Percentiles rank a stretch among this genome's conserved stretches.
Conservation (phyloP, 805 yeast genomes). For the Metschnikowia kofuensis region DNA sequence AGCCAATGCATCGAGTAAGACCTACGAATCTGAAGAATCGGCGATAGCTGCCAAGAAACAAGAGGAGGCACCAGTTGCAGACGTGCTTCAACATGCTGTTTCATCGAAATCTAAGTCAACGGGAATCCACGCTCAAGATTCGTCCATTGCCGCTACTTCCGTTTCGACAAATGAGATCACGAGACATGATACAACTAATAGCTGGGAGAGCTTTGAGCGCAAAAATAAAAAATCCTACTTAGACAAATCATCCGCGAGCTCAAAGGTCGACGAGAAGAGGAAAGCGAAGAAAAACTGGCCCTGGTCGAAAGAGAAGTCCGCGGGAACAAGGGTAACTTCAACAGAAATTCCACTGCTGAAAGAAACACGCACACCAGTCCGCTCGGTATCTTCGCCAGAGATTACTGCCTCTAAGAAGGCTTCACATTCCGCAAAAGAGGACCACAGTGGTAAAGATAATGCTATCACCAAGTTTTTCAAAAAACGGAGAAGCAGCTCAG, state of each 20-base stretch:
- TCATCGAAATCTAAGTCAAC: too few species aligned
- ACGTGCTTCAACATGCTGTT: too few species aligned
- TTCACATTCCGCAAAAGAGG: conserved; percentile 4
- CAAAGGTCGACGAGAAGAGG: conserved; percentile 14
- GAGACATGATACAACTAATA: not conserved
- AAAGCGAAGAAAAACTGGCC: conserved; percentile 40
- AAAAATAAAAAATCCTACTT: not conserved
- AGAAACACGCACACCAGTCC: conserved; percentile 15
- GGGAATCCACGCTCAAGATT: too few species aligned
- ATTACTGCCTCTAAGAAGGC: conserved; percentile 12
- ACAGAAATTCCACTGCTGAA: not conserved
- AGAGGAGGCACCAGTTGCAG: too few species aligned
- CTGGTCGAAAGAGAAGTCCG: conserved; percentile 31
- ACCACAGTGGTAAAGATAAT: conserved; percentile 33
- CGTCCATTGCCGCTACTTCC: not conserved
- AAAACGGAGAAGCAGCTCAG: conserved; percentile 25
- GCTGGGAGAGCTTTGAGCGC: not conserved
- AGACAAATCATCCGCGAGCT: conserved; percentile 2
- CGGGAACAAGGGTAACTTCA: not conserved
- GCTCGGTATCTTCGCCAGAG: conserved; percentile 42
- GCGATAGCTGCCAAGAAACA: too few species aligned
- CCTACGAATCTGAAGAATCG: too few species aligned
- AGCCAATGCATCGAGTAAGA: too few species aligned
- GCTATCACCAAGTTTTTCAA: conserved; percentile 41
- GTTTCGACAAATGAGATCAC: not conserved